Evolutionary conservation across 2,329 filamentous ascomycete genomes (phyloP), one percentile per base, ranked within the genome.

Genomic region (Corniculantispora saksenae): DNA sequence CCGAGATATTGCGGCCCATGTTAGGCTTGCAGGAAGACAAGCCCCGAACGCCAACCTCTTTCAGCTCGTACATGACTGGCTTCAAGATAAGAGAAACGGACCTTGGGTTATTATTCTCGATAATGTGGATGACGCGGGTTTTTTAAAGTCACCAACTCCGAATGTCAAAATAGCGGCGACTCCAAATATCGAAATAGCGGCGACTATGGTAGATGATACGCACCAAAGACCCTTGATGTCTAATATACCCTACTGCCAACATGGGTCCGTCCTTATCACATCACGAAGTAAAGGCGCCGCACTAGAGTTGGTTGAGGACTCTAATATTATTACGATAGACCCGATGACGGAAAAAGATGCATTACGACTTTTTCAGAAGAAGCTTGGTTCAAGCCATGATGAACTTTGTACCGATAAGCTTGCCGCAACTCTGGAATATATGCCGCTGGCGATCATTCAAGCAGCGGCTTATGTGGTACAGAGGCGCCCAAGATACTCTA

Each of bases 1-100:
- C 65, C 70, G 68, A 61, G 71, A 76, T n/a, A 74, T 80, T 67
- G 75, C 76, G 27, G 69, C 75, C 40, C 59, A 48, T 1, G 68
- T 73, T 10, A 73, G 73, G 63, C 66, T 80, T 15, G 64, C 68
- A 6, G 72, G 73, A 8, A 70, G 74, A 15, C 54, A 72, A 21
- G 66, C 78, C 65, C 72, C 73, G 9, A 68, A 68, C 2, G 69
- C 67, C 13, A 69, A 80, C 64, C 71, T 78, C 32, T 73, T 77
- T 54, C 21, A 71, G 58, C 71, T 77, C 0, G 70, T 77, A 29
- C 65, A 70, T 3, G 66, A 74, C 68, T 76, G 70, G 72, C 65
- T 76, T 21, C 35, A 66, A 15, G 65, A 68, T 35, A 61, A 70
- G 13, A 70, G 60, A 43, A 70, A 70, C 1, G 67, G 67, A 21